A percentile compares a stretch with the other conserved stretches of the same genome.
These are phyloP conservation scores for Starmerella bombi DNA, from an alignment of 805 yeast genomes.

Conservation along the genomic window DNA sequence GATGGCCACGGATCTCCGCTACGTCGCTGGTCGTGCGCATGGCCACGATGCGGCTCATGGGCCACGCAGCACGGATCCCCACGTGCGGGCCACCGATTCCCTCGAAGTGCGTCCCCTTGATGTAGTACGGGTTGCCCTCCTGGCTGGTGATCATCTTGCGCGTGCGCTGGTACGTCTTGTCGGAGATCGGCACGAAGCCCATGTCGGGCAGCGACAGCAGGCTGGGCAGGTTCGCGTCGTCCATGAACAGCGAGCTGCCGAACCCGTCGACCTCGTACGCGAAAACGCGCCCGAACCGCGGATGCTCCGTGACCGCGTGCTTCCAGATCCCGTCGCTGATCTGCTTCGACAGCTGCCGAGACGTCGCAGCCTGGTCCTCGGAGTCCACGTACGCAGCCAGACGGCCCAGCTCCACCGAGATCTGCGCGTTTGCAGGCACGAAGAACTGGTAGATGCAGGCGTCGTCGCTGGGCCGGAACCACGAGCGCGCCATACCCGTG, in stretches of 20 bases:
- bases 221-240: slow-evolving; percentile 88
- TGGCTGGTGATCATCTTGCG: slow-evolving; percentile 58
- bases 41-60: slow-evolving; percentile 65
- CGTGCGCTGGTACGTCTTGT: slow-evolving; percentile 61
- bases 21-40: slow-evolving; percentile 67
- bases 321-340: slow-evolving; percentile 46
- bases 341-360: slow-evolving; percentile 27
- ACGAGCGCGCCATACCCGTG: slow-evolving; percentile 64
- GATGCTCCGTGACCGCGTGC: slow-evolving; percentile 56
- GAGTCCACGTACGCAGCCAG: slow-evolving; percentile 23
- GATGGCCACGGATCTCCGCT: slow-evolving; percentile 42
- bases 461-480: slow-evolving; percentile 82
- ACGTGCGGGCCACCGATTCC: slow-evolving; percentile 91
- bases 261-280: slow-evolving; percentile 87
- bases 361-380: slow-evolving; percentile 17
- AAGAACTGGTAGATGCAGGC: slow-evolving; percentile 68
- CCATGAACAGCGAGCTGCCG: slow-evolving; percentile 64
- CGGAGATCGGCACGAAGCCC: slow-evolving; percentile 43
- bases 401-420: slow-evolving; percentile 47
- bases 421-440: slow-evolving; percentile 74
- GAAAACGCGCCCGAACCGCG: slow-evolving; percentile 57
- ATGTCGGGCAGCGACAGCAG: slow-evolving; percentile 65
- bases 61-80: slow-evolving; percentile 76
- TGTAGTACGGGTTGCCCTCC: slow-evolving; percentile 65
- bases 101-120: slow-evolving; percentile 46